A percentile compares a stretch with the other conserved stretches of the same genome.
These are phyloP conservation scores for Trichothecium roseum DNA, from an alignment of 2,329 filamentous ascomycete genomes.

Conservation along the genomic window DNA sequence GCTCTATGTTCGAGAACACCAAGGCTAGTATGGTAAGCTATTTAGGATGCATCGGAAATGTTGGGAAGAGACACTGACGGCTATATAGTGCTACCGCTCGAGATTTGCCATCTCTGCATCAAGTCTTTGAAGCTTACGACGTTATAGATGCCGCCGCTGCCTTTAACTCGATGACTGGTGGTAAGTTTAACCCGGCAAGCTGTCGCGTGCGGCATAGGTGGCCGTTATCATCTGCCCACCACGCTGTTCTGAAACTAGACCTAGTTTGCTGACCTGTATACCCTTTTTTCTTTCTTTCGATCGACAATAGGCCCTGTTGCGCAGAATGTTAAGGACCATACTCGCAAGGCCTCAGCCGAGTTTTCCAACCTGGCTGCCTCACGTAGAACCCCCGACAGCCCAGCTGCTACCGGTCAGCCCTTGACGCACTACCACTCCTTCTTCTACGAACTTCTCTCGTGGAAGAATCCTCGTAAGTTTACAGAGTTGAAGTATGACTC, in stretches of 20 bases:
- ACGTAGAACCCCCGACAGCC: constrained; percentile 41
- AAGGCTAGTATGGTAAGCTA: constrained; percentile 43
- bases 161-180: constrained; percentile 35
- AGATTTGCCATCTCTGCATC: constrained; percentile 18
- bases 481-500: neutral
- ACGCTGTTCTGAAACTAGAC: neutral
- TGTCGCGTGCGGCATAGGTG: neutral
- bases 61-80: neutral
- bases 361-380: constrained; percentile 47
- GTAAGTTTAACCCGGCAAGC: constrained; percentile 20
- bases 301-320: constrained; percentile 42
- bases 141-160: constrained; percentile 36
- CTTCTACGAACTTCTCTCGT: constrained; percentile 59
- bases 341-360: constrained; percentile 43
- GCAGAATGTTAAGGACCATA: constrained; percentile 46
- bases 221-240: neutral
- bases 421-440: constrained; percentile 63
- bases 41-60: too few relatives aligned
- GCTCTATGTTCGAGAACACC: constrained; percentile 31
- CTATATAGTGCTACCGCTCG: constrained; percentile 1
- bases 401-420: constrained; percentile 49
- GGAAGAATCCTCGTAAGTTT: constrained; percentile 55
- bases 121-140: neutral
- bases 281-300: neutral
- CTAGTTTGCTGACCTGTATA: constrained; percentile 1